Evolutionary conservation across 495 filamentous ascomycete genomes (phyloP), one percentile per base, ranked within the genome.

Genomic region (Sporormia fimetaria): DNA sequence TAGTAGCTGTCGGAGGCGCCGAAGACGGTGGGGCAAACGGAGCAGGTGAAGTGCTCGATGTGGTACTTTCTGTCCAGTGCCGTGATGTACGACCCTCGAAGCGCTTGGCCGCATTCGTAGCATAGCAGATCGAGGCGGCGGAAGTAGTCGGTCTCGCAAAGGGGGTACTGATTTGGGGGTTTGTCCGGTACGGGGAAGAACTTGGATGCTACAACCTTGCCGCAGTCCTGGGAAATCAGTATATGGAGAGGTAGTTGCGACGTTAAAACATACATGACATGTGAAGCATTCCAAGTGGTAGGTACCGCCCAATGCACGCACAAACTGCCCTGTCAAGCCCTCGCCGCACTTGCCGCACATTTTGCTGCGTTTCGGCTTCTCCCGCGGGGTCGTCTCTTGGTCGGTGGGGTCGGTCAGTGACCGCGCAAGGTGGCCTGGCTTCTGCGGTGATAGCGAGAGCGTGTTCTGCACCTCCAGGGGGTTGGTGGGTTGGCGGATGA

Each of bases 31-130:
- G 88, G 86, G 59, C 92, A 99, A 37, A 94, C 78, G 11, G 87
- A 94, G 61, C 92, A 99, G 21, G 92, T 99, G 57, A 99, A 99
- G 63, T 99, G 92, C 53, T 96, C 90, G 44, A 99, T 92, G 58
- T 99, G 92, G 57, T 96, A 99, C 62, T 99, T 99, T 35, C 83
- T 80, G 47, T 99, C 92, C 23, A 96, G 70, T 6, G 92, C 92
- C 0, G 92, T 99, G 50, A 99, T 99, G 57, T 99, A 99, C 15
- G 92, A 96, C 4, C 90, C 92, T 28, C 92, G 85, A 15, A 99
- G 70, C 34, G 92, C 92, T 33, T 85, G 85, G 45, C 85, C 85
- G 61, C 92, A 99, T 29, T 87, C 75, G 49, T 83, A 78, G 60
- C 92, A 99, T 16, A 99, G 66, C 18, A 99, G 71, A 42, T 87